Evolutionary conservation across 805 yeast species (phyloP), one percentile per base, ranked within the genome.

Genomic region (Gaillardinia entomophila): DNA sequence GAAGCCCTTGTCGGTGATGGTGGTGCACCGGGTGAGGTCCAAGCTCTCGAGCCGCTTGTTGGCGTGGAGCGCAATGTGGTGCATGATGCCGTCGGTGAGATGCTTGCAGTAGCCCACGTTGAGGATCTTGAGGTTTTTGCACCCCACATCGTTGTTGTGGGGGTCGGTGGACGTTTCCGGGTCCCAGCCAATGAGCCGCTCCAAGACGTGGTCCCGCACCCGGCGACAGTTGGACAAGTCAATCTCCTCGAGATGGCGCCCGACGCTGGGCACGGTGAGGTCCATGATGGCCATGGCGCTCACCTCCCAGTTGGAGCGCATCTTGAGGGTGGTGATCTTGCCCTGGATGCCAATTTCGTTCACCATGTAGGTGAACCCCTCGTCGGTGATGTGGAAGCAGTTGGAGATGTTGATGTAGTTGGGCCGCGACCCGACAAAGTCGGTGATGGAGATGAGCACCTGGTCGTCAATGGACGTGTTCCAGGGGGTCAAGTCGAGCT

Each of bases 231-330:
- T 82, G 7, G 84, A 71, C 27, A 83, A 60, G 51, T 82, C 87
- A 14, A 83, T 60, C 32, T 73, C 77, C 34, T 67, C 75, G 24
- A 83, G 56, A 40, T 68, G 56, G 22, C 66, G 61, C 6, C 88
- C 88, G 20, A 81, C 77, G 43, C 73, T 67, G 0, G 81, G 79
- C 2, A 73, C 77, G 1, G 86, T 72, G 26, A 82, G 55, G 51
- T 83, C 90, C 87, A 82, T 80, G 19, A 82, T 79, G 2, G 89
- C 83, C 85, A 81, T 79, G 2, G 87, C 85, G 37, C 80, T 73
- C 6, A 83, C 76, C 43, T 80, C 85, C 90, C 90, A 82, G 30
- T 75, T 79, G 12, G 83, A 75, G 39, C 65, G 67, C 87, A 82
- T 79, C 38, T 66, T 69, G 31, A 83, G 57, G 7, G 57, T 55